Percentiles rank a stretch among this genome's conserved stretches.
These are phyloP conservation scores for Epichloe gansuensis DNA, from an alignment of 2,329 filamentous ascomycete genomes.

Conservation along the genomic window DNA sequence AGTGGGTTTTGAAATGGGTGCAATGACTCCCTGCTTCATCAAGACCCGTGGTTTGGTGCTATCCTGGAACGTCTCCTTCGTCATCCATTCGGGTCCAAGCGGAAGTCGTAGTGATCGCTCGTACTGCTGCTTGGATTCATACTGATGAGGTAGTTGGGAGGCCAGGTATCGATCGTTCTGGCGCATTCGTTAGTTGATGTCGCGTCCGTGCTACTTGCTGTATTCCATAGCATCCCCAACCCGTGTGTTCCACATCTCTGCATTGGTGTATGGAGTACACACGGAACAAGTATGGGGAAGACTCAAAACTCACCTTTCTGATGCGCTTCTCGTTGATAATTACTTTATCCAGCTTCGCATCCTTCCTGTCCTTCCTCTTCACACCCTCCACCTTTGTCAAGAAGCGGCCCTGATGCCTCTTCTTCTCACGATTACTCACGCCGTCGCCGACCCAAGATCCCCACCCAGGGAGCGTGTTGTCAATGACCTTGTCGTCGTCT, in stretches of 20 bases:
- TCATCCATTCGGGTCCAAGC: constrained; percentile 88
- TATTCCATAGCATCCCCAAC: no score
- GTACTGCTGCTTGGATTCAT: constrained; percentile 79
- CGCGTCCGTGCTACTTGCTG: no score
- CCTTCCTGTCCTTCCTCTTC: constrained; percentile 65
- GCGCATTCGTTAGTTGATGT: background rate
- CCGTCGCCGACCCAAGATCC: constrained; percentile 83
- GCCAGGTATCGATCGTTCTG: constrained; percentile 83
- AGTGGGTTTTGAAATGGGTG: constrained; percentile 70
- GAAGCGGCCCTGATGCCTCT: constrained; percentile 49
- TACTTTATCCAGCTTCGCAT: constrained; percentile 69
- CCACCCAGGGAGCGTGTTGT: constrained; percentile 87
- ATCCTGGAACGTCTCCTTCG: constrained; percentile 89
- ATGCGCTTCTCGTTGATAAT: constrained; percentile 87
- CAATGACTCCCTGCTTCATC: constrained; percentile 82
- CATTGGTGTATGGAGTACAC: background rate
- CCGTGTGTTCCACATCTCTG: no score
- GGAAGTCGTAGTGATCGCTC: constrained; percentile 78
- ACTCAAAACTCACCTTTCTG: constrained; percentile 55
- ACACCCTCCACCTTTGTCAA: constrained; percentile 60
- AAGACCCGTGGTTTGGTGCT: constrained; percentile 80
- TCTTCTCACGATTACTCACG: constrained; percentile 57
- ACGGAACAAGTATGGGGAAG: background rate
- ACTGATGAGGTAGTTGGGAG: constrained; percentile 73
- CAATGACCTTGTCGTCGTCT: constrained; percentile 72